phyloP scores from a whole-genome alignment of 306 rosid species.

The Macrotyloma uniflorum region DNA sequence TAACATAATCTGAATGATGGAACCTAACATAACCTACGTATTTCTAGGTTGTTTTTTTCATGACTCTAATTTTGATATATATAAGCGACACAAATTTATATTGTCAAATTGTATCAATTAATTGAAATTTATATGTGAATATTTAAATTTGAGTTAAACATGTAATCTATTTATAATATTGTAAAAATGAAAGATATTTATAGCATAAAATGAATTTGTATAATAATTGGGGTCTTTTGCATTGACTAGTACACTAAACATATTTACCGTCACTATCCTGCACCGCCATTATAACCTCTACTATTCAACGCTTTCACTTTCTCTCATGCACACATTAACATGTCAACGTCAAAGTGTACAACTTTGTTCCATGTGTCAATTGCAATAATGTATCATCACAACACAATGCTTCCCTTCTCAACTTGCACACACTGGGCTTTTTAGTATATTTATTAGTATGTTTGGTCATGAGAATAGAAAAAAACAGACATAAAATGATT shows the following conservation, averaged over 20 bases:
- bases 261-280: background rate
- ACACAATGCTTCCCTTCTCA: background rate
- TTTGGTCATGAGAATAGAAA: no score
- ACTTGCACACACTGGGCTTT: background rate
- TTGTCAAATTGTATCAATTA: background rate
- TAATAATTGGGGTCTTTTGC: background rate
- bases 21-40: background rate
- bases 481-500: no score
- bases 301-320: conserved; percentile 19
- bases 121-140: background rate
- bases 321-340: conserved; percentile 26
- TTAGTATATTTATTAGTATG: background rate
- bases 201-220: background rate
- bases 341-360: conserved; percentile 62
- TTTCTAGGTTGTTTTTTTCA: background rate
- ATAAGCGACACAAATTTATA: no score
- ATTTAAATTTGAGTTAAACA: no score
- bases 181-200: background rate
- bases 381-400: conserved; percentile 10
- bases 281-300: background rate
- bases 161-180: no score
- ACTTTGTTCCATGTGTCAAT: conserved; percentile 55
- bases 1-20: background rate
- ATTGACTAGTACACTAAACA: background rate
- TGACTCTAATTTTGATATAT: no score